Evolutionary conservation across 2,329 filamentous ascomycete genomes (phyloP).

Genomic region (Phyllosticta paracitricarpa): DNA sequence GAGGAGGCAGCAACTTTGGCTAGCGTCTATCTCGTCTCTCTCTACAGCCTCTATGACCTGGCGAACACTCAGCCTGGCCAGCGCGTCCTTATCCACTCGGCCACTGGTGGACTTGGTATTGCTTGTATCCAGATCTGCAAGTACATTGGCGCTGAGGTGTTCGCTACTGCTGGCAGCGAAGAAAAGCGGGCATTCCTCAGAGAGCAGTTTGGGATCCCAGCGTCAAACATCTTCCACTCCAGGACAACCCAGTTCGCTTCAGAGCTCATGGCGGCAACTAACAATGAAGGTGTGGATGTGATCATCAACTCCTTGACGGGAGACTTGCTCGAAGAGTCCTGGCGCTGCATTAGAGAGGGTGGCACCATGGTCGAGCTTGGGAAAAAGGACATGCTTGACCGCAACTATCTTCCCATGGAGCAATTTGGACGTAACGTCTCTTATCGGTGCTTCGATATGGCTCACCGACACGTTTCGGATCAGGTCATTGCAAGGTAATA

Average conservation of each 20-base stretch:
- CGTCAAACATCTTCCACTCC: conserved; percentile 24
- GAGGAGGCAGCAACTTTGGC: conserved; percentile 17
- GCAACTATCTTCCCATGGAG: conserved; percentile 14
- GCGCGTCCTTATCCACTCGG: conserved; percentile 23
- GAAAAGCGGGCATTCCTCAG: conserved; percentile 15
- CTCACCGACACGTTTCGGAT: conserved; percentile 13
- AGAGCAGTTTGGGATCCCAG: conserved; percentile 15
- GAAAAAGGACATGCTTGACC: conserved; percentile 10
- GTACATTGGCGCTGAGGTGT: conserved; percentile 17
- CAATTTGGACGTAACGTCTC: conserved; percentile 13
- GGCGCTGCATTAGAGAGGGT: conserved; percentile 17
- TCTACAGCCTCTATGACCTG: conserved; percentile 14
- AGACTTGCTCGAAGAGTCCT: conserved; percentile 15
- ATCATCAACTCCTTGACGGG: conserved; percentile 19
- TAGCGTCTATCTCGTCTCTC: conserved; percentile 13
- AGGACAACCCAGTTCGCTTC: conserved; percentile 15
- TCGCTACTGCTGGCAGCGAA: conserved; percentile 15
- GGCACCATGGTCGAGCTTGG: conserved; percentile 27
- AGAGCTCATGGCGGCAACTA: conserved; percentile 15
- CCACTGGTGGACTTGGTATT: conserved; percentile 21
- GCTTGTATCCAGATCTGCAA: conserved; percentile 17
- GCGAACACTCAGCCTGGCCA: conserved; percentile 8
- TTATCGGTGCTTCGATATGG: background rate
- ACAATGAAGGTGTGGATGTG: conserved; percentile 21
- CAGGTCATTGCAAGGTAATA: conserved; percentile 15